Evolutionary conservation across 2,329 filamentous ascomycete species (phyloP).

Genomic region (Neurospora sp.): DNA sequence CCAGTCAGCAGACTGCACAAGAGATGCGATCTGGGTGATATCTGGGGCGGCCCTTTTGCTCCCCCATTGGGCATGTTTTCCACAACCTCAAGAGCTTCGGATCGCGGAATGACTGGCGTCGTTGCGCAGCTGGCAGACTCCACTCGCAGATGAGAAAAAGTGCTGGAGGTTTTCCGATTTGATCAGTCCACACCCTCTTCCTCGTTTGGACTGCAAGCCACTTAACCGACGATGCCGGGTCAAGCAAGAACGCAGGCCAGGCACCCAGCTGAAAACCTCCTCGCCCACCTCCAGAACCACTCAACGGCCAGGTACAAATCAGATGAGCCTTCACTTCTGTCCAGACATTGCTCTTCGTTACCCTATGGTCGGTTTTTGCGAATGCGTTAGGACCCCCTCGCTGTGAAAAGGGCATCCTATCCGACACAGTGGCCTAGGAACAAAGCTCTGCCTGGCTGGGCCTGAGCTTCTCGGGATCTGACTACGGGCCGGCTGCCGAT

Average conservation of each 20-base stretch:
- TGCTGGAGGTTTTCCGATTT: neutral
- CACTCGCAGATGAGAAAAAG: neutral
- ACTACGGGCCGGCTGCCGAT: slow-evolving; percentile 7
- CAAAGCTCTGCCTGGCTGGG: neutral
- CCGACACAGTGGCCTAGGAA: neutral
- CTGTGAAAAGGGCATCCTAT: neutral
- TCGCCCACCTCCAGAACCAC: neutral
- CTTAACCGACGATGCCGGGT: neutral
- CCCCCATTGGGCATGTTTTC: neutral
- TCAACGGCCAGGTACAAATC: neutral
- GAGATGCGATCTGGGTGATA: neutral
- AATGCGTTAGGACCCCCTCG: neutral
- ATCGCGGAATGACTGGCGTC: neutral
- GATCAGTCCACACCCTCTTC: neutral
- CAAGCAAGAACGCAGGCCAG: neutral
- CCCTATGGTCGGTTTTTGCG: neutral
- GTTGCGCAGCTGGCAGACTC: slow-evolving; percentile 3
- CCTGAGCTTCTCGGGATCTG: slow-evolving; percentile 14
- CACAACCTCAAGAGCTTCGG: neutral
- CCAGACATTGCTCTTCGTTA: neutral
- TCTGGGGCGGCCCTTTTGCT: neutral
- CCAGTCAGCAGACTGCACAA: neutral
- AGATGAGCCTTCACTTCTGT: neutral
- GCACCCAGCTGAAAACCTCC: neutral
- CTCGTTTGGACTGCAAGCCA: neutral